A percentile compares a stretch with the other conserved stretches of the same genome.
phyloP scores from a whole-genome alignment of 1,284 basidiomycete genomes.

The Naganishia albida region DNA sequence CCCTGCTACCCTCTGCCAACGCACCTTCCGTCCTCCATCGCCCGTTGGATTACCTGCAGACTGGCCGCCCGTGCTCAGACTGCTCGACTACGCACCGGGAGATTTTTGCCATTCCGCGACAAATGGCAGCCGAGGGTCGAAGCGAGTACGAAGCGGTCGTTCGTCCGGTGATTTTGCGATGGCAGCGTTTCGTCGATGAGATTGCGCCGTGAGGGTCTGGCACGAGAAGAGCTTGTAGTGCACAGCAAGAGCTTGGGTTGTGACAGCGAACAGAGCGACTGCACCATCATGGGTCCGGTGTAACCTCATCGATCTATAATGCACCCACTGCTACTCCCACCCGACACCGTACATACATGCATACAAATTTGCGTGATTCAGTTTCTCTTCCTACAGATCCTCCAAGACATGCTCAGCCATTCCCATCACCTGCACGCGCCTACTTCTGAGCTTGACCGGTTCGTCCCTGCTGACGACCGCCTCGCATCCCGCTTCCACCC shows the following conservation, averaged over 20 bases:
- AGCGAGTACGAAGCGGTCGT: slow-evolving; percentile 45
- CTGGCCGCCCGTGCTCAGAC: slow-evolving; percentile 40
- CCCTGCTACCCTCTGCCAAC: background rate
- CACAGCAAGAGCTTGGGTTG: no score
- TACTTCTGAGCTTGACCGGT: slow-evolving; percentile 20
- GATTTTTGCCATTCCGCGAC: slow-evolving; percentile 14
- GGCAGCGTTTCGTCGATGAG: slow-evolving; percentile 47
- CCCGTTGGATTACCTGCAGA: slow-evolving; percentile 5
- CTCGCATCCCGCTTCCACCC: slow-evolving; percentile 9
- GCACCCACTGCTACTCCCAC: background rate
- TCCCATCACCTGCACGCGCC: no score
- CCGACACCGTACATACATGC: slow-evolving; percentile 4
- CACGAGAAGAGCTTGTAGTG: no score
- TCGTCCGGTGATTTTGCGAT: slow-evolving; percentile 45
- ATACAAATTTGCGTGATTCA: slow-evolving; percentile 15
- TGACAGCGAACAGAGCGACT: no score
- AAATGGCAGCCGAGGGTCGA: slow-evolving; percentile 6
- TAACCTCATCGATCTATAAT: background rate
- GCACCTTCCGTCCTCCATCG: slow-evolving; percentile 34
- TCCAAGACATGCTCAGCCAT: no score
- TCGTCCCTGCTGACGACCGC: slow-evolving; percentile 16
- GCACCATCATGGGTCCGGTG: slow-evolving; percentile 8
- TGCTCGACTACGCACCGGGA: slow-evolving; percentile 47
- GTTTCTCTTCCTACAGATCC: background rate
- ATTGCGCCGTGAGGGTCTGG: slow-evolving; percentile 30